Percentiles rank a stretch among this genome's conserved stretches.
These are phyloP conservation scores for Apophysomyces trapeziformis DNA, from an alignment of 371 early-diverging fungal genomes.

Conservation along the genomic window DNA sequence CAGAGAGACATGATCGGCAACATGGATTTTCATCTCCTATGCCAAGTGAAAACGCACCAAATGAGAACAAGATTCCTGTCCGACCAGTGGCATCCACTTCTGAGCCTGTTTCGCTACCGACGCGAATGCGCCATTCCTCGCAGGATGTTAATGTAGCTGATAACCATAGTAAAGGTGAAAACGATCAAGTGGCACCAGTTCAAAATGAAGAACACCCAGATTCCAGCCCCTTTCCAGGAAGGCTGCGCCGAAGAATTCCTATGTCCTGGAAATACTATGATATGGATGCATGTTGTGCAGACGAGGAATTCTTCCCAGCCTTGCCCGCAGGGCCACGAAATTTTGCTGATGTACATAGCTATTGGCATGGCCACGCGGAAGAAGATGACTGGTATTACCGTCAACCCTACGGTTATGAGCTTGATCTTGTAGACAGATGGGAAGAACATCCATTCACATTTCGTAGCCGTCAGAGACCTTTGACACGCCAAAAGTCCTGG, in stretches of 20 bases:
- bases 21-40: background rate
- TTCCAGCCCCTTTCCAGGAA: background rate
- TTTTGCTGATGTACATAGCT: background rate
- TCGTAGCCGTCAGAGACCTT: background rate
- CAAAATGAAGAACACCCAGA: background rate
- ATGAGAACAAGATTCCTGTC: background rate
- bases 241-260: background rate
- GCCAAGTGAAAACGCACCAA: background rate
- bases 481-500: slow-evolving; percentile 1
- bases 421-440: background rate
- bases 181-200: background rate
- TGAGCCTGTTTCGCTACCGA: background rate
- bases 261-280: background rate
- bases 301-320: background rate
- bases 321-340: background rate
- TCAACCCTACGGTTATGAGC: background rate
- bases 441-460: background rate
- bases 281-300: background rate
- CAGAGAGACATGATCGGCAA: background rate
- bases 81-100: background rate
- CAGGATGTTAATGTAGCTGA: background rate
- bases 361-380: background rate
- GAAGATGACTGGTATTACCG: background rate
- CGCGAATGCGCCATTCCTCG: background rate
- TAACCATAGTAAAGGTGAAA: background rate